These are phyloP conservation scores for Saitozyma sp. DNA, from an alignment of 768 basidiomycete genomes.

Conservation along the genomic window DNA sequence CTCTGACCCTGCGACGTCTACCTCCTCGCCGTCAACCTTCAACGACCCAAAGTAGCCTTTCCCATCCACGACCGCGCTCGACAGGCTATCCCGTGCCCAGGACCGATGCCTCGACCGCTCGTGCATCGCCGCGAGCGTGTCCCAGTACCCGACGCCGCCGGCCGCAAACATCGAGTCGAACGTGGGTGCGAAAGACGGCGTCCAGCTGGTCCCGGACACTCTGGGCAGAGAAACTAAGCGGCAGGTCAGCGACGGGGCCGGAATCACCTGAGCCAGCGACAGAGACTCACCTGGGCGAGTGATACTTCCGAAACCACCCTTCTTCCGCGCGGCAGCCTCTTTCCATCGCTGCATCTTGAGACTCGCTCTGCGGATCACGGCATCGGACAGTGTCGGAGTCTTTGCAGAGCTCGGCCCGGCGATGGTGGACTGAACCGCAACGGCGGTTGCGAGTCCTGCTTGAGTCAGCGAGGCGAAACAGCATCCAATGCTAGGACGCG, in stretches of 20 bases:
- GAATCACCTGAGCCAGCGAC: not conserved
- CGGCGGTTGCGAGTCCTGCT: conserved; percentile 29
- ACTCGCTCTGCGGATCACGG: conserved; percentile 31
- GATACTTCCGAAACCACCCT: conserved; percentile 39
- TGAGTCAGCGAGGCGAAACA: conserved; percentile 6
- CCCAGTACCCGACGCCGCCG: conserved; percentile 36
- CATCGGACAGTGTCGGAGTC: conserved; percentile 22
- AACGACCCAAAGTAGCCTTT: conserved; percentile 1
- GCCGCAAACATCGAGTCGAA: conserved; percentile 37
- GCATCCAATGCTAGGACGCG: not conserved
- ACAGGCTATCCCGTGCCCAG: conserved; percentile 19
- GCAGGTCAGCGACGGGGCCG: not conserved
- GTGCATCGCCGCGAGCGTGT: conserved; percentile 41
- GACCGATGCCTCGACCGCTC: conserved; percentile 25
- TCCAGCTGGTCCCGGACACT: conserved; percentile 20
- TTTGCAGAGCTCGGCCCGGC: conserved; percentile 7
- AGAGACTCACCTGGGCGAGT: conserved; percentile 25
- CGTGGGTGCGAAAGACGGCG: conserved; percentile 43
- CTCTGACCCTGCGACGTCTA: not conserved
- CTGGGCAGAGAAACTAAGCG: conserved; percentile 20
- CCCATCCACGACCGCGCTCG: conserved; percentile 8
- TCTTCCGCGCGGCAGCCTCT: conserved; percentile 16
- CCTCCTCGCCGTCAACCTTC: conserved; percentile 1
- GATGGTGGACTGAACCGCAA: conserved; percentile 29
- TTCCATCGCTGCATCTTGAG: conserved; percentile 40